Percentiles rank a stretch among this genome's conserved stretches.
Conservation (phyloP, 495 filamentous ascomycete species). For the Poronia punctata region DNA sequence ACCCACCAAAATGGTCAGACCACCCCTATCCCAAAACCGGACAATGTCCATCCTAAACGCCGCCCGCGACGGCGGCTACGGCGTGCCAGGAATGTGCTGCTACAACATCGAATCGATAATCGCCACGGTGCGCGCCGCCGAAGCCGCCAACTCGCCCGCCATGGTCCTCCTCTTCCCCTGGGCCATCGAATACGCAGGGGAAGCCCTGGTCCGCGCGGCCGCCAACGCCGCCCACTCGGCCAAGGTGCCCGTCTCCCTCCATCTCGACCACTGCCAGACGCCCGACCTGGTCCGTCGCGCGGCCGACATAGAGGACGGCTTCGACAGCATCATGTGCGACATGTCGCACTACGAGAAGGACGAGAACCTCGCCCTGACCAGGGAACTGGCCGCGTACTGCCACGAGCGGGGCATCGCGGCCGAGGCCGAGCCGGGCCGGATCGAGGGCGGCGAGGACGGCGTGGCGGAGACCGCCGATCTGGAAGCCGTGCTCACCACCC, state of each 20-base stretch:
- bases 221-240: slow-evolving; percentile 57
- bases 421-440: slow-evolving; percentile 75
- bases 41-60: slow-evolving; percentile 62
- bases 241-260: slow-evolving; percentile 62
- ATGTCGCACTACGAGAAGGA: slow-evolving; percentile 79
- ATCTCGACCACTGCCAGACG: slow-evolving; percentile 71
- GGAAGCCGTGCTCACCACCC: slow-evolving; percentile 68
- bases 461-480: slow-evolving; percentile 69
- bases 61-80: slow-evolving; percentile 59
- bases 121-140: slow-evolving; percentile 70
- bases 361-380: slow-evolving; percentile 67
- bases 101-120: slow-evolving; percentile 85
- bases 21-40: slow-evolving; percentile 50
- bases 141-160: slow-evolving; percentile 63
- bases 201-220: slow-evolving; percentile 53
- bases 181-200: slow-evolving; percentile 65
- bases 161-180: slow-evolving; percentile 87
- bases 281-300: slow-evolving; percentile 63
- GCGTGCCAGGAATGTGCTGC: slow-evolving; percentile 69
- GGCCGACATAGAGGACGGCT: slow-evolving; percentile 55
- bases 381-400: slow-evolving; percentile 64
- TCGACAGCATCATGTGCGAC: slow-evolving; percentile 79
- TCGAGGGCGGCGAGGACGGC: slow-evolving; percentile 81
- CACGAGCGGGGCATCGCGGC: slow-evolving; percentile 68
- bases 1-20: slow-evolving; percentile 40